A percentile compares a stretch with the other conserved stretches of the same genome.
These are phyloP conservation scores for Tricladium varicosporioides DNA, from an alignment of 2,329 filamentous ascomycete species.

Conservation along the genomic window DNA sequence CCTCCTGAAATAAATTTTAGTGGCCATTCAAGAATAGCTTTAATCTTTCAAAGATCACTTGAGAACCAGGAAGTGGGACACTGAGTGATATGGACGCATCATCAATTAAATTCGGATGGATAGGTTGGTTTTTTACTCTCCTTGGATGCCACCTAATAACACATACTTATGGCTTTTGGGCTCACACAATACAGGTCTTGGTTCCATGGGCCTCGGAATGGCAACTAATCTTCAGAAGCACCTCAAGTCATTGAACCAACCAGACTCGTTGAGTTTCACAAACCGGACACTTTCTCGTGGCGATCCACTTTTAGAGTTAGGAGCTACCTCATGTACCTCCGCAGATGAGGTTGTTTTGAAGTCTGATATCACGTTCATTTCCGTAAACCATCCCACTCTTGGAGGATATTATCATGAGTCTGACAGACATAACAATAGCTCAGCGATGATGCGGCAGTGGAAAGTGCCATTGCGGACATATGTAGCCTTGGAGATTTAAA, in stretches of 20 bases:
- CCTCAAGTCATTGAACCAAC: constrained; percentile 12
- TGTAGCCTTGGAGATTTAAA: constrained; percentile 15
- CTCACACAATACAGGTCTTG: constrained; percentile 17
- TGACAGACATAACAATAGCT: constrained; percentile 20
- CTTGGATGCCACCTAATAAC: not conserved
- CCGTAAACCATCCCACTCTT: constrained; percentile 17
- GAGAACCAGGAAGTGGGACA: too few species aligned
- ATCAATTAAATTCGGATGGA: not conserved
- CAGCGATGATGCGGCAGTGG: constrained; percentile 40
- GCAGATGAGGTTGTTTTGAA: constrained; percentile 20
- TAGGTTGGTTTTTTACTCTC: not conserved
- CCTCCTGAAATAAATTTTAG: too few species aligned
- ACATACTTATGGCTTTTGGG: not conserved
- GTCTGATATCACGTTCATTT: constrained; percentile 25
- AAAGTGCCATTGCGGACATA: constrained; percentile 30
- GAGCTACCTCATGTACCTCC: constrained; percentile 37
- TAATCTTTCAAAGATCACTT: too few species aligned
- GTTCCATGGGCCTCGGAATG: constrained; percentile 29
- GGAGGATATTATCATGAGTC: too few species aligned
- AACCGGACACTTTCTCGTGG: constrained; percentile 43
- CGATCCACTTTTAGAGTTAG: constrained; percentile 35
- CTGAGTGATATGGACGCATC: too few species aligned
- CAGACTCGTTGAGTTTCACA: constrained; percentile 35
- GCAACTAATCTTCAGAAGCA: constrained; percentile 27
- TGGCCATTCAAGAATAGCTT: too few species aligned